Evolutionary conservation across 140 eudicot genomes (phyloP).

Genomic region (Artemisia princeps): DNA sequence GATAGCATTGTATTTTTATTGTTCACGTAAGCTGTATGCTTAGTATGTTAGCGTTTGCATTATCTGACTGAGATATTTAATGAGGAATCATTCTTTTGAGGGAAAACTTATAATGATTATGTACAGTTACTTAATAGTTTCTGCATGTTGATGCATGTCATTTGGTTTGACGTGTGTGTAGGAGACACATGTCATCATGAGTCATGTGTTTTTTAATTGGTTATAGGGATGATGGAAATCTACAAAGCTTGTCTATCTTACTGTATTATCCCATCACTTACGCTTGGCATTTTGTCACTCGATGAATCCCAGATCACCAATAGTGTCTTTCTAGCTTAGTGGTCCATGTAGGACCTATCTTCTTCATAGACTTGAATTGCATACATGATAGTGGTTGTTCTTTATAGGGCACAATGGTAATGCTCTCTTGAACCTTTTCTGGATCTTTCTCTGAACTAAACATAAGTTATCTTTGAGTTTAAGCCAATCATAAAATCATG

Average conservation of each 20-base stretch:
- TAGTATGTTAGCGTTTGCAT: no score
- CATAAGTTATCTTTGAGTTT: constrained; percentile 25
- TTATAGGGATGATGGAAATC: background rate
- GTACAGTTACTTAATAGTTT: no score
- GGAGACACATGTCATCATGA: background rate
- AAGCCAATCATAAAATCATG: constrained; percentile 24
- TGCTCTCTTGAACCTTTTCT: constrained; percentile 17
- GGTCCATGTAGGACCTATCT: constrained; percentile 20
- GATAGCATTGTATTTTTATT: no score
- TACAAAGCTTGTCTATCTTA: constrained; percentile 1
- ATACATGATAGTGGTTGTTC: constrained; percentile 13
- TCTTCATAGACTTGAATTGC: constrained; percentile 12
- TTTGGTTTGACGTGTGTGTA: no score
- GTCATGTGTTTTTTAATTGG: constrained; percentile 1
- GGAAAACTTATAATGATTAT: no score
- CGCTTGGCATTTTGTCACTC: background rate
- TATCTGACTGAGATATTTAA: no score
- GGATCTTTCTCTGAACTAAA: constrained; percentile 14
- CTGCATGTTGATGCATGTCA: no score
- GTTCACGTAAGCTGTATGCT: no score
- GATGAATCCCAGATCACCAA: constrained; percentile 4
- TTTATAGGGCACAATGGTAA: constrained; percentile 15
- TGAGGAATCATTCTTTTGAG: no score
- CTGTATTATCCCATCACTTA: constrained; percentile 1
- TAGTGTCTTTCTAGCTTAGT: constrained; percentile 16